A percentile compares a stretch with the other conserved stretches of the same genome.
These are phyloP conservation scores for Thraustochytrium sp. DNA, from an alignment of 352 stramenopile species.

Conservation along the genomic window DNA sequence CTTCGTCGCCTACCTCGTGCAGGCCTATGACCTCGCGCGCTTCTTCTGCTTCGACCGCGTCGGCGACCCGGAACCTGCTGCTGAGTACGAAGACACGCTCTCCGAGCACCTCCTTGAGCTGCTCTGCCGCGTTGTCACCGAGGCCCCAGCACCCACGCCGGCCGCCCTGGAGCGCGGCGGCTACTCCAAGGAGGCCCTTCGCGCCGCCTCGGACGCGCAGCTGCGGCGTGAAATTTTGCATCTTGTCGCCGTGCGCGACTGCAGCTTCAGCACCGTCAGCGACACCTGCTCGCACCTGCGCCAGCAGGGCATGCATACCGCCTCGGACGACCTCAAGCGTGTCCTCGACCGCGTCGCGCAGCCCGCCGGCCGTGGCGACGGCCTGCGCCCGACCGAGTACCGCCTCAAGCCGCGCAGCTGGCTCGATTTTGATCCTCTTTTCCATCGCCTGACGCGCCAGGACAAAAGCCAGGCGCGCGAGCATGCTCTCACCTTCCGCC, in stretches of 20 bases:
- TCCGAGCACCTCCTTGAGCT: background rate
- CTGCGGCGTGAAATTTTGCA: slow-evolving; percentile 32
- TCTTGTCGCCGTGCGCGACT: background rate
- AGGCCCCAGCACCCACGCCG: background rate
- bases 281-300: slow-evolving; percentile 20
- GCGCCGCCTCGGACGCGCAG: background rate
- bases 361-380: background rate
- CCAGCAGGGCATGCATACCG: background rate
- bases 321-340: background rate
- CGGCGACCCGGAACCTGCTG: background rate
- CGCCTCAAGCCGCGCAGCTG: slow-evolving; percentile 69
- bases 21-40: background rate
- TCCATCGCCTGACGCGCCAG: slow-evolving; percentile 73
- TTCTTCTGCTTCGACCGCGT: background rate
- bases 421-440: slow-evolving; percentile 72
- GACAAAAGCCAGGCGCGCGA: slow-evolving; percentile 75
- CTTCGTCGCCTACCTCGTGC: slow-evolving; percentile 18
- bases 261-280: slow-evolving; percentile 15
- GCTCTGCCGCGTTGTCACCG: background rate
- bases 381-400: slow-evolving; percentile 66
- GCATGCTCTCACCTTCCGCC: slow-evolving; percentile 72
- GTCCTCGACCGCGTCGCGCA: background rate
- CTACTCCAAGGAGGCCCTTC: background rate
- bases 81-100: background rate
- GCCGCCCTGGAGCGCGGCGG: background rate